phyloP scores from a whole-genome alignment of 352 stramenopile species.

The Halophytophthora polymorphica region DNA sequence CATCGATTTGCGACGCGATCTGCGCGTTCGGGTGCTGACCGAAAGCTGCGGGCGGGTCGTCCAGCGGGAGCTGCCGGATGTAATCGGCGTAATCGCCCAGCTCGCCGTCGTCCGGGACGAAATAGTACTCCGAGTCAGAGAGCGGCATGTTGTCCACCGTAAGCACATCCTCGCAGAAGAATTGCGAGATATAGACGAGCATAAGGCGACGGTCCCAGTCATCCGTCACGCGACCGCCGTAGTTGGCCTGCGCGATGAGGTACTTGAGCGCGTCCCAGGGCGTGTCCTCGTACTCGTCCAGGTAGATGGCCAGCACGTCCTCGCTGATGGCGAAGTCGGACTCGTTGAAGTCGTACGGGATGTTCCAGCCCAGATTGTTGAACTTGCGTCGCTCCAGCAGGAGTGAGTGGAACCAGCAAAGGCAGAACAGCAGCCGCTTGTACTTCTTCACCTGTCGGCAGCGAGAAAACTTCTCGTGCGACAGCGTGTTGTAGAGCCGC shows the following conservation, averaged over 20 bases:
- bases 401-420: constrained; percentile 96
- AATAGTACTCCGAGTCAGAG: constrained; percentile 91
- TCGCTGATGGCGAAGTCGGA: constrained; percentile 96
- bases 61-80: constrained; percentile 88
- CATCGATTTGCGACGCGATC: constrained; percentile 94
- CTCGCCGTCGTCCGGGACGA: constrained; percentile 91
- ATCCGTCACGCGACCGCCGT: constrained; percentile 95
- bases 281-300: constrained; percentile 91
- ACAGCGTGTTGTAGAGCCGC: constrained; percentile 93
- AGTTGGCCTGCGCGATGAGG: constrained; percentile 95
- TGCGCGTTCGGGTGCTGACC: constrained; percentile 95
- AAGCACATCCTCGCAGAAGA: constrained; percentile 91
- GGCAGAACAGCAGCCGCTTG: constrained; percentile 91
- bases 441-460: constrained; percentile 89
- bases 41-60: constrained; percentile 91
- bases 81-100: constrained; percentile 87
- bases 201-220: constrained; percentile 95
- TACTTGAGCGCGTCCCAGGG: constrained; percentile 95
- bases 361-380: constrained; percentile 96
- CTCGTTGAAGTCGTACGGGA: constrained; percentile 98
- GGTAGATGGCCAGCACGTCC: constrained; percentile 94
- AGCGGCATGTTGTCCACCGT: constrained; percentile 83
- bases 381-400: constrained; percentile 96
- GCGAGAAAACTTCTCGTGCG: constrained; percentile 80
- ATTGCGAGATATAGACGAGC: constrained; percentile 95